Base-by-base conservation (phyloP, 345 rosid genomes). In the Eucalyptus victrix region DNA sequence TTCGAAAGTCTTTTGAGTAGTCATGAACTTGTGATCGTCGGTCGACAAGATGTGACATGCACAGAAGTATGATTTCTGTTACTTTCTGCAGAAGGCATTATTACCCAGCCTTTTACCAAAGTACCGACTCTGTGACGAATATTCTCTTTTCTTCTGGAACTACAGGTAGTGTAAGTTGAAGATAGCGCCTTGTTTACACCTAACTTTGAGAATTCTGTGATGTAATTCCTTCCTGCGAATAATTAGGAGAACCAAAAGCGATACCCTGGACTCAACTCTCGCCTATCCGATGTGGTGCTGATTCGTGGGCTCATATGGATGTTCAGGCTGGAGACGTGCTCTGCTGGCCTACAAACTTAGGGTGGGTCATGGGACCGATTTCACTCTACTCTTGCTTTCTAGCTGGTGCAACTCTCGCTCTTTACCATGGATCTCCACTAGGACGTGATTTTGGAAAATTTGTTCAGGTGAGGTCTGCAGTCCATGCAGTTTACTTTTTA, bases 271-370 rank as follows among this genome's bases (percentile, higher is more conserved):
- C 99, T 21, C 99, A 97, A 51, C 94, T 96, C 86, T 91, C 98
- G 3, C 95, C 99, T 32, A 94, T 97, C 86, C 95, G 98, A 85
- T 91, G 96, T 90, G 90, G 94, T 58, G 87, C 93, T 87, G 99
- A 97, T 86, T 92, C 86, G 67, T 97, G 97, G 98, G 95, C 94
- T 88, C 94, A 97, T 86, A 12, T 89, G 88, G 93, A 96, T 93
- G 44, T 94, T 58, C 91, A 87, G 91, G 94, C 90, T 56, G 98
- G 97, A 65, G 93, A 94, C 49, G 91, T 91, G 91, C 91, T 91
- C 93, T 97, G 98, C 93, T 97, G 98, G 98, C 98, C 99, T 12
- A 97, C 99, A 89, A 97, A 96, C 92, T 92, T 97, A 89, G 99
- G 98, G 80, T 97, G 99, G 99, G 99, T 97, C 72, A 92, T 96